These are phyloP conservation scores for Syzygium grande DNA, from an alignment of 345 rosid species.

Conservation along the genomic window DNA sequence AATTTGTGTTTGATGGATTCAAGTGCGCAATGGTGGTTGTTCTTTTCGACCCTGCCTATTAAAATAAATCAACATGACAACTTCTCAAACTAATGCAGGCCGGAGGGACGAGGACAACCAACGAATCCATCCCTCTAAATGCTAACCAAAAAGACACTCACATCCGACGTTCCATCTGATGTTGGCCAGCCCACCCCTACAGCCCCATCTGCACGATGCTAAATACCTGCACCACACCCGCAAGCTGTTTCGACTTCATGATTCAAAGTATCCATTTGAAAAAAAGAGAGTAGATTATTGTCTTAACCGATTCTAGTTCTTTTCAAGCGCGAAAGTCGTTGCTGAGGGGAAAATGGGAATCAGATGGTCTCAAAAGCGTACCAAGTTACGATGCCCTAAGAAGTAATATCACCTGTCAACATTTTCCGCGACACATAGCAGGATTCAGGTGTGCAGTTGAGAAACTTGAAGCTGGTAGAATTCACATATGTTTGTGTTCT, in stretches of 20 bases:
- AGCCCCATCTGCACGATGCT: background rate
- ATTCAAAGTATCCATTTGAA: background rate
- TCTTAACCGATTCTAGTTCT: background rate
- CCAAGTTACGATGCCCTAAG: constrained; percentile 17
- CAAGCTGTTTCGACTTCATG: background rate
- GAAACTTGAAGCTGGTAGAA: background rate
- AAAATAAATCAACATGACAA: background rate
- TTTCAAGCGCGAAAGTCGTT: background rate
- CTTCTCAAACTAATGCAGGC: background rate
- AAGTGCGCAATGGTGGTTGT: background rate
- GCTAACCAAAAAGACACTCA: background rate
- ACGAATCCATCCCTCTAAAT: background rate
- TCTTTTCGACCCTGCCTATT: background rate
- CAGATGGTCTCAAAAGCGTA: background rate
- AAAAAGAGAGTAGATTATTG: background rate
- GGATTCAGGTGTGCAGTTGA: background rate
- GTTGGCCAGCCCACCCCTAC: background rate
- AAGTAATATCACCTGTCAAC: background rate
- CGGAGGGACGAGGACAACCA: background rate
- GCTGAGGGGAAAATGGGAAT: background rate
- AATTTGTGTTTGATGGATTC: background rate
- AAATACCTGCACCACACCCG: background rate
- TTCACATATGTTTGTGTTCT: background rate
- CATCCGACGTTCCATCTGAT: background rate
- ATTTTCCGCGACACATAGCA: background rate